Base-by-base conservation (phyloP, 192 early-diverging fungal genomes). In the Podila epicladia region DNA sequence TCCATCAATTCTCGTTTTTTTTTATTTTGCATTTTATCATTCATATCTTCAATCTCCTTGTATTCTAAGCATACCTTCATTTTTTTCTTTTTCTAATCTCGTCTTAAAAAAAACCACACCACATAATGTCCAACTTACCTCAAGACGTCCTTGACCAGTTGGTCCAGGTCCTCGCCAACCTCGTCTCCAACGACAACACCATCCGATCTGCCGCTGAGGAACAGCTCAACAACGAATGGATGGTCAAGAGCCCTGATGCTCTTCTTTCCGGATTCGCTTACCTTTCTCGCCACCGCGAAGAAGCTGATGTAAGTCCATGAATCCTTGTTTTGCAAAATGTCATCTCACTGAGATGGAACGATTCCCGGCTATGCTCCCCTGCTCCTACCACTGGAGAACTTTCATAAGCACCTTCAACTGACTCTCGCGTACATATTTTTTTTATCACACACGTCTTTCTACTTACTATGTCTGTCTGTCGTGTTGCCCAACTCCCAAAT, bases 211-310 rank as follows among this genome's bases (percentile, higher is more conserved):
- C 75, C 29, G 89, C 89, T n/a, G 89, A 90, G 67, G 66, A 75
- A 35, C 85, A 86, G 62, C 84, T 90, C 48, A 90, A 90, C 72
- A 87, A 90, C 45, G 84, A 87, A 58, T 90, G 89, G 89, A 84
- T 90, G 50, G 77, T 84, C 58, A 83, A 87, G 70, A 82, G 78
- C 64, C 89, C 89, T 19, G 86, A 88, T 58, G 73, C 88, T n/a
- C 76, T 88, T 13, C 62, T 90, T 37, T 72, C 87, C 59, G 86
- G 86, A 65, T 83, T 90, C 31, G 83, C 85, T 31, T 87, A 89
- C 50, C 85, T 90, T 37, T 72, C 87, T 83, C 76, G 86, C 67
- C 35, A 76, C 69, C 75, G 76, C 51, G 69, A 85, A 17, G 75
- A 77, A 28, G 33, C 75, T 53, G 79, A 85, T 73, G 84, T 85